phyloP scores from a whole-genome alignment of 257 asterid species.

The Solanum chilense region DNA sequence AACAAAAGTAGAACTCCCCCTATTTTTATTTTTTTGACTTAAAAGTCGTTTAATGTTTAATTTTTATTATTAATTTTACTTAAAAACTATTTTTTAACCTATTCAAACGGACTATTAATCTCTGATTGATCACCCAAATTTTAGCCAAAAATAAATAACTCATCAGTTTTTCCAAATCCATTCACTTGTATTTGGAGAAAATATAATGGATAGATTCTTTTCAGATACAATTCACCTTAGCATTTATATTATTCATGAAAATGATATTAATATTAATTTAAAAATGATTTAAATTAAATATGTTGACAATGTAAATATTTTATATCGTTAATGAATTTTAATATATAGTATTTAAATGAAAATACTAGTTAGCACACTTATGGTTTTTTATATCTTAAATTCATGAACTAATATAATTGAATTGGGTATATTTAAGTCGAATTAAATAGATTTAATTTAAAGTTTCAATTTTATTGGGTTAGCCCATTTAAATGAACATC shows the following conservation, averaged over 20 bases:
- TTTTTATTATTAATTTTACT: background rate
- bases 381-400: background rate
- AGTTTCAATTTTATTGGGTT: no score
- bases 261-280: background rate
- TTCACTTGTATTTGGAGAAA: constrained; percentile 5
- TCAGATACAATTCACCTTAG: background rate
- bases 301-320: background rate
- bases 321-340: background rate
- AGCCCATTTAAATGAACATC: no score
- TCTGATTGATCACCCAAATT: constrained; percentile 14
- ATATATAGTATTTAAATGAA: background rate
- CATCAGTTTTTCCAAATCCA: constrained; percentile 14
- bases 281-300: background rate
- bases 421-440: background rate
- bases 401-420: no score
- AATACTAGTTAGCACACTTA: background rate
- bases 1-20: background rate
- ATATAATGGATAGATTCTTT: constrained; percentile 4
- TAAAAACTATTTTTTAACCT: no score
- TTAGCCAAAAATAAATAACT: constrained; percentile 15
- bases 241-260: background rate
- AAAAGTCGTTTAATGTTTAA: no score
- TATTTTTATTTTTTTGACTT: background rate
- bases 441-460: no score
- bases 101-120: background rate